Base-by-base conservation (phyloP, 352 stramenopile genomes). In the Globisporangium parvum region DNA sequence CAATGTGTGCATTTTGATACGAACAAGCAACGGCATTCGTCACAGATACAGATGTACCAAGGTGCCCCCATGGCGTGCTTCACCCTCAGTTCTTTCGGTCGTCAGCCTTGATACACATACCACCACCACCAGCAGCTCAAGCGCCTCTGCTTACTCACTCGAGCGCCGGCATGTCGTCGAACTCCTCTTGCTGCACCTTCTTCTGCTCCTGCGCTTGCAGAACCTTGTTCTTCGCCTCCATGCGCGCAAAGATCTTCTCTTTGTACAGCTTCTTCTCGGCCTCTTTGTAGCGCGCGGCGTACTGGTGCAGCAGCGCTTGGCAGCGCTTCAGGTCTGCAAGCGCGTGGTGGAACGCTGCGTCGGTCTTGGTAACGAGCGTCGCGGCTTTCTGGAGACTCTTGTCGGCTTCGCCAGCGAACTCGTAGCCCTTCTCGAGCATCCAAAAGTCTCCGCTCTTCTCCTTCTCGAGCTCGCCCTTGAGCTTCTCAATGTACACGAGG, bases 181-280 rank as follows among this genome's bases (percentile, higher is more conserved):
- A 94, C 55, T 84, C 78, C 55, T 92, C 74, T 12, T 74, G 65
- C 53, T 80, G 57, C 17, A 77, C 80, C 48, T 83, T 82, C 39
- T 81, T 58, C 62, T 80, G 76, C 57, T 94, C 84, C 33, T 82
- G 65, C 35, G 76, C 69, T 59, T 92, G 80, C 21, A 88, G 55
- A 33, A 72, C 63, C 59, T 87, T 86, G 70, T 94, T 94, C 62
- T 90, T 89, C 45, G 77, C 81, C 51, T 91, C 62, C 63, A 94
- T 75, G 23, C 81, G 77, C 40, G 90, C 80, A 54, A 94, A 92
- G 54, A 94, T 94, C 63, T 92, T 91, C 49, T 94, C 84, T 53
- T 90, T 91, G 73, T 92, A 92, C 55, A 94, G 59, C 63, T 88
- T 92, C 63, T 92, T 94, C 66, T 94, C 81, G 26, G 85, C 76